Evolutionary conservation across 2,329 filamentous ascomycete genomes (phyloP), one percentile per base, ranked within the genome.

Genomic region (Nannizziopsis arthrosporioides): DNA sequence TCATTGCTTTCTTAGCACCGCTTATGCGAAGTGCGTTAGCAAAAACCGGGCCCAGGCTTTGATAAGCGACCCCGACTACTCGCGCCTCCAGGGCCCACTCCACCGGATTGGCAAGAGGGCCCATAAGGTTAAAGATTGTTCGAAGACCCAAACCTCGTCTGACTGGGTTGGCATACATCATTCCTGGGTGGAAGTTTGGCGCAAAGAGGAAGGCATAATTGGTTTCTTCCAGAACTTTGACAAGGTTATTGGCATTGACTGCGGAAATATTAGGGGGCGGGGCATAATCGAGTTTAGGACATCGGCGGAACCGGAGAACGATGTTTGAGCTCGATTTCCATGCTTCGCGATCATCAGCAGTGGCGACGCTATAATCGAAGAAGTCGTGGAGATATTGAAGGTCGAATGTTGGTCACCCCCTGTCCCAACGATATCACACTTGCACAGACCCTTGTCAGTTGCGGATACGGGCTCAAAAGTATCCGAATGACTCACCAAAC

Each of bases 161-260:
- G 54, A 95, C 82, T 1, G 83, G 80, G 3, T 88, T 87, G 35
- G 92, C 88, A 64, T 89, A 82, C 63, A 80, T 82, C 83, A 96
- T 95, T 42, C 88, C 90, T 0, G 88, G 87, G 69, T 98, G 92
- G 74, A 95, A 98, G 56, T 92, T 85, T 35, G 92, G 90, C 0
- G 92, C 92, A 62, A 92, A 96, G 27, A 98, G 77, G 69, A 98
- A 98, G 54, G 84, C 84, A 70, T 96, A 98, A 69, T 94, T 95
- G 53, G 83, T 85, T 50, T 74, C 71, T 42, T 77, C 73, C 69
- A 95, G 95, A 51, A 95, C 79, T 48, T 74, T 65, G 44, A 77
- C 67, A 42, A 96, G 73, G 41, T 82, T 87, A 37, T 73, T 66
- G 1, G 89, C 84, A 11, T 76, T 82, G 53, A 95, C 77, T 37